A percentile compares a stretch with the other conserved stretches of the same genome.
These are phyloP conservation scores for Cladosporium sp. DNA, from an alignment of 2,329 filamentous ascomycete species.

Conservation along the genomic window DNA sequence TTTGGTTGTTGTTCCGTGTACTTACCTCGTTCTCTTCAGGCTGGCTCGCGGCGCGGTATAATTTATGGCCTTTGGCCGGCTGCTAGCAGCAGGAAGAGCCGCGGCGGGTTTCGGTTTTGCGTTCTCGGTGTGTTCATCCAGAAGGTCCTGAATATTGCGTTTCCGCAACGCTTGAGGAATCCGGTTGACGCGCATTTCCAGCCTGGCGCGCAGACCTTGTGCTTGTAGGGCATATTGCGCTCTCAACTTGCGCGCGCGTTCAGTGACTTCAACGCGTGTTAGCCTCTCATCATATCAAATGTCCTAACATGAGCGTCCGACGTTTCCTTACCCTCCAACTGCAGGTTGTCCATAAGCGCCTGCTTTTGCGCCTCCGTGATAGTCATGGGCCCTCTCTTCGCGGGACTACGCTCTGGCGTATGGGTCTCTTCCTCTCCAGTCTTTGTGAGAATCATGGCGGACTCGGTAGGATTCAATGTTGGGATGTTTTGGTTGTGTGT, in stretches of 20 bases:
- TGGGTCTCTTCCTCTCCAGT: constrained; percentile 16
- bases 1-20: too few species aligned
- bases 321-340: constrained; percentile 67
- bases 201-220: constrained; percentile 74
- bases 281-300: not conserved
- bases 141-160: constrained; percentile 74
- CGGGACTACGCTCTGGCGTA: constrained; percentile 17
- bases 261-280: constrained; percentile 59
- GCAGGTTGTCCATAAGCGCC: constrained; percentile 80
- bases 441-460: constrained; percentile 3
- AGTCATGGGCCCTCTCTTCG: constrained; percentile 12
- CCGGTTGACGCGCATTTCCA: constrained; percentile 90
- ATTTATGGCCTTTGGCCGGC: not conserved
- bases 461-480: constrained; percentile 2
- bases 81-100: constrained; percentile 10
- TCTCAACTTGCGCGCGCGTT: constrained; percentile 79
- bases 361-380: constrained; percentile 64
- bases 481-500: constrained; percentile 14
- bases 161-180: constrained; percentile 77
- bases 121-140: constrained; percentile 48
- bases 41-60: constrained; percentile 16
- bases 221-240: constrained; percentile 87
- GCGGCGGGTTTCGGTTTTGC: constrained; percentile 18
- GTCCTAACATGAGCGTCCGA: not conserved
- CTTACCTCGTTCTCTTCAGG: constrained; percentile 32